A percentile compares a stretch with the other conserved stretches of the same genome.
These are phyloP conservation scores for Nakaseomyces uthaithaninus DNA, from an alignment of 1,139 yeast species.

Conservation along the genomic window DNA sequence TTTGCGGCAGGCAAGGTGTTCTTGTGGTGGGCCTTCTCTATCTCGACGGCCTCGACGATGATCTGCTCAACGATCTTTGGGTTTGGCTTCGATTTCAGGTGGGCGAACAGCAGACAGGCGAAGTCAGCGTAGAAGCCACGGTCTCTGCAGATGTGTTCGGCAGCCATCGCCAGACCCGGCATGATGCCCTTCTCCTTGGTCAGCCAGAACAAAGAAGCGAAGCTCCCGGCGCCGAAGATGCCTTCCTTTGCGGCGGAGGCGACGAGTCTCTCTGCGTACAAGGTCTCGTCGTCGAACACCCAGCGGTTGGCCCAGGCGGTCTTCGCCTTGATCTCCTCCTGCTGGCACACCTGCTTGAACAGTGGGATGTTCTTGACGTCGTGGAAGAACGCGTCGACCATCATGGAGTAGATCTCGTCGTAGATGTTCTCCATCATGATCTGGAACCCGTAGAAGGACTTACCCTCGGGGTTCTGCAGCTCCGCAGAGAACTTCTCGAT, in stretches of 20 bases:
- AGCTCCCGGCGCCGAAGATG: conserved; percentile 94
- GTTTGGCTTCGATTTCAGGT: conserved; percentile 82
- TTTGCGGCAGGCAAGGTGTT: conserved; percentile 88
- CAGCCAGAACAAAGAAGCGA: conserved; percentile 96
- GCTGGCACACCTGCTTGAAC: conserved; percentile 76
- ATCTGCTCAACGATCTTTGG: conserved; percentile 69
- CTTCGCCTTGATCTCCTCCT: conserved; percentile 88
- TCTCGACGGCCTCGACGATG: conserved; percentile 88
- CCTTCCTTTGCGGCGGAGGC: conserved; percentile 99
- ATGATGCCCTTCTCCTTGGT: conserved; percentile 86
- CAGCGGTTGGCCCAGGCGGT: conserved; percentile 98
- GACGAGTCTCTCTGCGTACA: conserved; percentile 89
- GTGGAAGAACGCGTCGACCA: conserved; percentile 90
- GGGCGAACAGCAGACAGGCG: conserved; percentile 91
- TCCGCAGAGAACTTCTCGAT: conserved; percentile 96
- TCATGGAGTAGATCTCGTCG: conserved; percentile 90
- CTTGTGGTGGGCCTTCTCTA: conserved; percentile 89
- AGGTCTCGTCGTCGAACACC: conserved; percentile 80
- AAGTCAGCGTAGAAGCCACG: conserved; percentile 98
- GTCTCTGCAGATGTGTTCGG: conserved; percentile 94
- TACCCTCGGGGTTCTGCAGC: conserved; percentile 96
- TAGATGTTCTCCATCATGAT: conserved; percentile 99
- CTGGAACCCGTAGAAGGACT: conserved; percentile 98
- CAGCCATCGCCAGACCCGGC: conserved; percentile 97
- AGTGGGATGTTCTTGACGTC: conserved; percentile 74